Percentiles rank a stretch among this genome's conserved stretches.
These are phyloP conservation scores for Podaxis carcinomalis DNA, from an alignment of 768 basidiomycete genomes.

Conservation along the genomic window DNA sequence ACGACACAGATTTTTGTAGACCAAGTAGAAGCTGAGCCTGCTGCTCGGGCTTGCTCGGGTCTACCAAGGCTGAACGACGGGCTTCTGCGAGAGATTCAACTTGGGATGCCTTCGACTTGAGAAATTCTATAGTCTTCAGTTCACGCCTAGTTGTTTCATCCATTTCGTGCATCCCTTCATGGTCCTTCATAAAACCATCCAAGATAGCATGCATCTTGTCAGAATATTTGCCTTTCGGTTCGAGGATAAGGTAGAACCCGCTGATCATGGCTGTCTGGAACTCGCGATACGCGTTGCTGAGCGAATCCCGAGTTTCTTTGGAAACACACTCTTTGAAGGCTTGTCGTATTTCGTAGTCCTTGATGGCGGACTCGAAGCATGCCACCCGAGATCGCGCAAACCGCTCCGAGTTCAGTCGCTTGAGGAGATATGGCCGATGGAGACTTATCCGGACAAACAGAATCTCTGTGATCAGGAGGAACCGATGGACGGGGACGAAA, in stretches of 20 bases:
- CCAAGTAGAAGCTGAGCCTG: conserved; percentile 50
- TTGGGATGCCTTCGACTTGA: conserved; percentile 66
- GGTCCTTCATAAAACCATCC: conserved; percentile 72
- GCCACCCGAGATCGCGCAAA: conserved; percentile 78
- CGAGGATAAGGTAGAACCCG: conserved; percentile 79
- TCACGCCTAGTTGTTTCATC: conserved; percentile 82
- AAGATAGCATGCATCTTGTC: conserved; percentile 74
- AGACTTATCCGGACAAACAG: conserved; percentile 81
- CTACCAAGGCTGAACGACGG: conserved; percentile 22
- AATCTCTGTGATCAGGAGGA: conserved; percentile 85
- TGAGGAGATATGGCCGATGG: conserved; percentile 84
- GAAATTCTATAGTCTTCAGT: conserved; percentile 79
- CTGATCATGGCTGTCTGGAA: conserved; percentile 90
- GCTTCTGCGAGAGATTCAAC: conserved; percentile 31
- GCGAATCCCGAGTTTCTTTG: conserved; percentile 61
- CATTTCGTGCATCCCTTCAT: conserved; percentile 60
- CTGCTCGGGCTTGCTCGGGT: conserved; percentile 29
- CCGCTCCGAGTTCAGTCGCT: conserved; percentile 73
- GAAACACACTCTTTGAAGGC: conserved; percentile 59
- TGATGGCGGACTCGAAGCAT: conserved; percentile 88
- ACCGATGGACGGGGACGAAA: conserved; percentile 80
- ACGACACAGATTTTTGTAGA: conserved; percentile 37
- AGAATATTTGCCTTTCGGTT: conserved; percentile 69
- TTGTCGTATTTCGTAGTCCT: conserved; percentile 77
- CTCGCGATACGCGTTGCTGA: conserved; percentile 80